Percentiles rank a stretch among this genome's conserved stretches.
Conservation (phyloP, 2,329 filamentous ascomycete species). For the Phialemoniopsis sp. region DNA sequence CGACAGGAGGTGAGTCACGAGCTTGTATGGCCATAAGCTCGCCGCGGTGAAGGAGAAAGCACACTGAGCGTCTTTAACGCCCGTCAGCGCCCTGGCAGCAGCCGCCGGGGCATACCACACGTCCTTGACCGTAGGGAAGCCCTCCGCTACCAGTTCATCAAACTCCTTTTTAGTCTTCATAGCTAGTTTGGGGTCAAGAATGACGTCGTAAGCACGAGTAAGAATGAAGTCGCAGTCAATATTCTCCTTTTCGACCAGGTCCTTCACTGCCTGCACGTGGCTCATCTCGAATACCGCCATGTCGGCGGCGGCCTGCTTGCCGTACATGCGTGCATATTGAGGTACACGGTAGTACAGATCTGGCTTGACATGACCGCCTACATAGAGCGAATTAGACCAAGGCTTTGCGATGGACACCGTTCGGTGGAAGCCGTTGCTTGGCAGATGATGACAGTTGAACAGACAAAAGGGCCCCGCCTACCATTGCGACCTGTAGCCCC, state of each 20-base stretch:
- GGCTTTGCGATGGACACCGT: background rate
- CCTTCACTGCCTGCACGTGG: conserved; percentile 8
- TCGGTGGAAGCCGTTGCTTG: too few species aligned
- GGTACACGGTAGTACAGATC: background rate
- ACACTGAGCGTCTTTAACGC: conserved; percentile 33
- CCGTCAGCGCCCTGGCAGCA: conserved; percentile 20
- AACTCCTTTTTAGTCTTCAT: background rate
- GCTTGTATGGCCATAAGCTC: conserved; percentile 32
- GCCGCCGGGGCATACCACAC: too few species aligned
- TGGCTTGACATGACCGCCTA: background rate
- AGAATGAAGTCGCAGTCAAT: conserved; percentile 8
- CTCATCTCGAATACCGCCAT: conserved; percentile 8
- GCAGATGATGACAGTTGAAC: too few species aligned
- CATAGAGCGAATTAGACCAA: background rate
- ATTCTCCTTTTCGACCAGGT: conserved; percentile 4
- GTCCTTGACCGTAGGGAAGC: too few species aligned
- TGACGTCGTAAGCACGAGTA: background rate
- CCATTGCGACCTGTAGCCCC: conserved; percentile 61
- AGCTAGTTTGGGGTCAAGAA: too few species aligned
- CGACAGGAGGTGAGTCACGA: conserved; percentile 37
- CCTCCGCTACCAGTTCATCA: conserved; percentile 20
- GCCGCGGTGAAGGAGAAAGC: conserved; percentile 40
- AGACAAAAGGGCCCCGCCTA: conserved; percentile 10
- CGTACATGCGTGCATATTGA: background rate
- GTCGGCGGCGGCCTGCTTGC: conserved; percentile 1